Evolutionary conservation across 192 early-diverging fungal genomes (phyloP).

Genomic region (Gigaspora rosea): DNA sequence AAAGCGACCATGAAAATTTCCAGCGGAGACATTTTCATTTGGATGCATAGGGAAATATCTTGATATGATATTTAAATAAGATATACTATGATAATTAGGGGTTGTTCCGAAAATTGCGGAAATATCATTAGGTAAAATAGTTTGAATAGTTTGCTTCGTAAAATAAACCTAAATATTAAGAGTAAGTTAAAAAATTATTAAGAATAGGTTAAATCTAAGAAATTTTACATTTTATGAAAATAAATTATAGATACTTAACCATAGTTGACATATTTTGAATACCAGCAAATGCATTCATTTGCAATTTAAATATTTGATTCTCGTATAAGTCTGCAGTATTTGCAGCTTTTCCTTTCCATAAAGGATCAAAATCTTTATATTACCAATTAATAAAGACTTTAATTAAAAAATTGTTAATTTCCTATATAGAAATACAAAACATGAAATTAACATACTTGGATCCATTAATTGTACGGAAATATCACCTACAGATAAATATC

Average conservation of each 20-base stretch:
- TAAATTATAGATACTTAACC: neutral
- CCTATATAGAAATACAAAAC: neutral
- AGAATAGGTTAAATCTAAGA: neutral
- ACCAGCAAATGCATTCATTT: neutral
- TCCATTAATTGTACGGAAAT: neutral
- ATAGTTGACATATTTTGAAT: conserved; percentile 11
- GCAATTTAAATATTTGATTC: neutral
- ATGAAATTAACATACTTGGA: neutral
- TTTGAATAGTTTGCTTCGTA: neutral
- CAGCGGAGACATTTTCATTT: neutral
- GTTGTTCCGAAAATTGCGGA: neutral
- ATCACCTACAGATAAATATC: neutral
- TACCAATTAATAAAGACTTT: neutral
- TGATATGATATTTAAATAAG: neutral
- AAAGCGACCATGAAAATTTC: neutral
- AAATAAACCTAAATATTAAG: neutral
- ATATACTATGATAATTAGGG: neutral
- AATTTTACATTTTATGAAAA: neutral
- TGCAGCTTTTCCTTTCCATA: too few species aligned
- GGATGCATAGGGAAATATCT: conserved; percentile 3
- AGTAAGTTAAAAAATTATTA: neutral
- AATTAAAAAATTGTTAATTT: too few species aligned
- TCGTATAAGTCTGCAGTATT: too few species aligned
- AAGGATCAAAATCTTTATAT: neutral
- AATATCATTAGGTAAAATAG: neutral